A percentile compares a stretch with the other conserved stretches of the same genome.
These are phyloP conservation scores for Citrus reticulata DNA, from an alignment of 345 rosid genomes.

Conservation along the genomic window DNA sequence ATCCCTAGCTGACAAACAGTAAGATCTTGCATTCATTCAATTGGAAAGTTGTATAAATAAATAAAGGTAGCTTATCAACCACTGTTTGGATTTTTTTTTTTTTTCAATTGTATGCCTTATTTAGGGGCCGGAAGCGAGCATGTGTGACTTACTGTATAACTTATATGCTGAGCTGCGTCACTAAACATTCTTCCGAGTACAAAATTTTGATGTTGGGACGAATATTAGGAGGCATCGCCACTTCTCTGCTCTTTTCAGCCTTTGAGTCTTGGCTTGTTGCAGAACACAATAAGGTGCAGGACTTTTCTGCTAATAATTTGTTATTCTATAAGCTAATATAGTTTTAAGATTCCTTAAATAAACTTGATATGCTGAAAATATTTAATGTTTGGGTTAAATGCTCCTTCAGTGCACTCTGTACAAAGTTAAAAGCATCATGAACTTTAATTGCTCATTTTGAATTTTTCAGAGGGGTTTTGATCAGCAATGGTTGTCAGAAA, in stretches of 20 bases:
- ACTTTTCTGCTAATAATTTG: neutral
- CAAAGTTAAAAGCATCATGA: neutral
- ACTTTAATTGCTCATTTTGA: slow-evolving; percentile 3
- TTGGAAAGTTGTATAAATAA: neutral
- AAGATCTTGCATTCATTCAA: slow-evolving; percentile 17
- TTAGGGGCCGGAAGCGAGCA: slow-evolving; percentile 74
- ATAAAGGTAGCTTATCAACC: neutral
- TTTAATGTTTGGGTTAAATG: neutral
- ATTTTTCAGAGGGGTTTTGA: slow-evolving; percentile 56
- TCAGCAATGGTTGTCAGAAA: slow-evolving; percentile 65
- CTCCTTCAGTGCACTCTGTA: neutral
- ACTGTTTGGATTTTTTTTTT: neutral
- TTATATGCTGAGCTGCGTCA: slow-evolving; percentile 66
- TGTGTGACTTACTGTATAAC: slow-evolving; percentile 65
- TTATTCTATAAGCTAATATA: neutral
- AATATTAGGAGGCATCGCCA: slow-evolving; percentile 71
- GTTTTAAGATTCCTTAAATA: neutral
- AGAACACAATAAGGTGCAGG: slow-evolving; percentile 67
- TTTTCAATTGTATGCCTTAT: neutral
- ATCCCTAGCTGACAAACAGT: slow-evolving; percentile 74
- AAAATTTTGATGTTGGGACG: slow-evolving; percentile 68
- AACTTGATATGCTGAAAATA: neutral
- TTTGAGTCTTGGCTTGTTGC: slow-evolving; percentile 90
- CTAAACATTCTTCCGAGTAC: slow-evolving; percentile 76
- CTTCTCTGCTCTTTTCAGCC: slow-evolving; percentile 71